Conservation (phyloP, 208 protist species). For the Acanthamoeba castellanii region DNA sequence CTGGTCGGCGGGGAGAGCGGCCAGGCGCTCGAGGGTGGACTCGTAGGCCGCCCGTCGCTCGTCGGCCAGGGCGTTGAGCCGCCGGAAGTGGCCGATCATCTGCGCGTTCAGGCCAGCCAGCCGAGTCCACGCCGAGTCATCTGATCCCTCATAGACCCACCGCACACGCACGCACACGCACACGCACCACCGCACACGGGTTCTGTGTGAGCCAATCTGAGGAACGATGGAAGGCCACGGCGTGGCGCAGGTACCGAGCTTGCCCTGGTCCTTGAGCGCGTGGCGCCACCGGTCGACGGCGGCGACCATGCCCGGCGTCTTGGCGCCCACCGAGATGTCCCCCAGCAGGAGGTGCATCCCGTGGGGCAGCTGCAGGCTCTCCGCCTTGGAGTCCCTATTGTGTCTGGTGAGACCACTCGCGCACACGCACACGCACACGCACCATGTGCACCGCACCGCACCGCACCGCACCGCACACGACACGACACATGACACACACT, state of each 20-base stretch:
- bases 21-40: background rate
- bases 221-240: no score
- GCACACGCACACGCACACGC: background rate
- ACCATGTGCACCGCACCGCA: no score
- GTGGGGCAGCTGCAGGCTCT: constrained; percentile 1
- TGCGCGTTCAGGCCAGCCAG: background rate
- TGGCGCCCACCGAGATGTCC: constrained; percentile 89
- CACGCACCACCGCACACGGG: no score
- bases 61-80: background rate
- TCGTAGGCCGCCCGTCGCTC: background rate
- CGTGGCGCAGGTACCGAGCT: background rate
- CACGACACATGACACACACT: background rate
- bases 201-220: background rate
- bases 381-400: background rate
- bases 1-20: background rate
- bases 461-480: no score
- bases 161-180: no score
- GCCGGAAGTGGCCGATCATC: constrained; percentile 16
- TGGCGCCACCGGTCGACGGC: constrained; percentile 94
- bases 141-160: no score
- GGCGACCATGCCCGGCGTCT: constrained; percentile 96
- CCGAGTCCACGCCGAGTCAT: background rate
- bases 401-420: background rate
- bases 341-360: constrained; percentile 93
- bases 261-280: constrained; percentile 20